These are phyloP conservation scores for Heritiera fomes DNA, from an alignment of 345 rosid species.

Conservation along the genomic window DNA sequence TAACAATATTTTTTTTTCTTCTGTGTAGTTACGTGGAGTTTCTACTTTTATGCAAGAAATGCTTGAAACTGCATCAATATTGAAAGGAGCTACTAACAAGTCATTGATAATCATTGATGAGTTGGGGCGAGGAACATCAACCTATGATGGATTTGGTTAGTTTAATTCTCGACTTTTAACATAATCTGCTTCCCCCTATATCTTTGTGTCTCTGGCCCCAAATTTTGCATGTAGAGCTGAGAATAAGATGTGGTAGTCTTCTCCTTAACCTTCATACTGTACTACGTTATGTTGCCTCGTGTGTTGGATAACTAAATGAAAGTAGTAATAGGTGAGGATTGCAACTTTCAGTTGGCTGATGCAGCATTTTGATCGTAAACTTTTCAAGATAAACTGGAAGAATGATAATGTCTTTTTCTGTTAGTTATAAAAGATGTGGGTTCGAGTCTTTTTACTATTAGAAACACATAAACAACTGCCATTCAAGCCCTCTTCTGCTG, in stretches of 20 bases:
- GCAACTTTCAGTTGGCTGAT: not conserved
- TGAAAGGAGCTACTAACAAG: slow-evolving; percentile 88
- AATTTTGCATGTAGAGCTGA: slow-evolving; percentile 16
- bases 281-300: not conserved
- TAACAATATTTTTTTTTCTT: slow-evolving; percentile 10
- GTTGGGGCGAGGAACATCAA: slow-evolving; percentile 97
- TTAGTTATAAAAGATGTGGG: slow-evolving; percentile 6
- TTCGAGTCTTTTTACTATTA: not conserved
- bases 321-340: not conserved
- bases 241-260: not conserved
- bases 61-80: slow-evolving; percentile 97
- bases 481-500: not conserved
- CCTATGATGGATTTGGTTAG: slow-evolving; percentile 98
- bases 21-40: slow-evolving; percentile 80
- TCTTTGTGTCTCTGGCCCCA: no score
- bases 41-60: slow-evolving; percentile 99
- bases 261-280: slow-evolving; percentile 5
- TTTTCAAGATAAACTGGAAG: not conserved
- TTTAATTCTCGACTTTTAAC: slow-evolving; percentile 15
- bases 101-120: slow-evolving; percentile 95
- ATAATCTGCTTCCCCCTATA: no score
- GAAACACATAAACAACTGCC: not conserved
- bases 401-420: not conserved
- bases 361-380: slow-evolving; percentile 3
- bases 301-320: not conserved